Evolutionary conservation across 83 land plant genomes (phyloP), one percentile per base, ranked within the genome.

Genomic region (Thuja plicata): DNA sequence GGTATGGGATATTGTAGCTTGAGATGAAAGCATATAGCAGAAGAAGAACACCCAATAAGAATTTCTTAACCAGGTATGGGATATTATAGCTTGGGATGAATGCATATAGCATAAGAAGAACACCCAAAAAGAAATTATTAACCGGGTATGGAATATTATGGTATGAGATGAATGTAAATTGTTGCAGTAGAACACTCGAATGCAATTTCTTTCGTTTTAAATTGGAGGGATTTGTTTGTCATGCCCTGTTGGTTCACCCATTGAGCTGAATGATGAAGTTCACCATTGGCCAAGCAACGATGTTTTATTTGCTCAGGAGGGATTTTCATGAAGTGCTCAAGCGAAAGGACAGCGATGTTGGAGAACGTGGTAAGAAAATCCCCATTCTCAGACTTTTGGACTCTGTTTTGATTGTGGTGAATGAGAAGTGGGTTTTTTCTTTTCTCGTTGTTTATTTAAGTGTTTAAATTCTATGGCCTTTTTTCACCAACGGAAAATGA

Each of bases 321-420:
- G 90, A 93, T 86, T 89, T 87, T 27, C 93, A 86, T 55, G 93
- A 90, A 88, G 46, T 91, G 79, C 90, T 95, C 88, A 95, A 95
- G 88, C 89, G 96, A n/a, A 95, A 94, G 89, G 95, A 95, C 91
- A 95, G 95, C 62, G 96, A 95, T 89, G 94, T 92, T 15, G 92
- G 92, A 21, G 94, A 94, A 84, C 88, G 91, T 87, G 95, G 96
- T 95, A 73, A 66, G 71, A 12, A 17, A 80, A 80, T 41, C 24
- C 30, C 82, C 82, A 11, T 40, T 78, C 82, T 37, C 82, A 78
- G 24, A 78, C 45, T 78, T 40, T 16, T 17, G 82, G 10, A 40
- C n/a, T 27, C 30, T 66, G 27, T 60, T 54, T 54, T 54, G 57
- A 54, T 10, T 54, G 57, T 19, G 17, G 11, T 79, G 21, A 79